These are phyloP conservation scores for Luvunga scandens DNA, from an alignment of 345 rosid genomes.

Conservation along the genomic window DNA sequence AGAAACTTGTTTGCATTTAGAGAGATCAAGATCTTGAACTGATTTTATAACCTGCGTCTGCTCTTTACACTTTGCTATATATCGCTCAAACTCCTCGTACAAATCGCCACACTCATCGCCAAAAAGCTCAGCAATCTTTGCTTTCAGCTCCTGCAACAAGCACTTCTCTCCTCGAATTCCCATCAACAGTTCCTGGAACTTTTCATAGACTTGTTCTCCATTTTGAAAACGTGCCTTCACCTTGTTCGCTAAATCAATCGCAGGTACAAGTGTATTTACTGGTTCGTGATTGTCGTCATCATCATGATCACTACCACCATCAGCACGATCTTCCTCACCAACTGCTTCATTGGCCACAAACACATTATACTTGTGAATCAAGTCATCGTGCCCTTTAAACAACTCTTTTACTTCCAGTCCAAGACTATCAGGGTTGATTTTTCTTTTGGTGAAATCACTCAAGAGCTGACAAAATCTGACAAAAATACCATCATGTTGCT, in stretches of 20 bases:
- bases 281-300: not conserved
- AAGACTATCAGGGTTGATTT: not conserved
- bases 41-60: conserved; percentile 1
- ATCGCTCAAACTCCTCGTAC: not conserved
- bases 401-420: not conserved
- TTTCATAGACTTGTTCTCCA: not conserved
- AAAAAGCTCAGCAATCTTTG: not conserved
- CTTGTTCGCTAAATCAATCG: not conserved
- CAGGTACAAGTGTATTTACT: not conserved
- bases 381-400: not conserved
- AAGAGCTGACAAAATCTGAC: not conserved
- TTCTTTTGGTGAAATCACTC: not conserved
- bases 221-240: conserved; percentile 4
- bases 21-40: conserved; percentile 9
- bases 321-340: not conserved
- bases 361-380: not conserved
- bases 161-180: not conserved
- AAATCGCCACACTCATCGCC: not conserved
- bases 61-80: not conserved
- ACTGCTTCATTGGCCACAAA: not conserved
- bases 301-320: not conserved
- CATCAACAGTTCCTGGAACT: not conserved
- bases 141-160: not conserved
- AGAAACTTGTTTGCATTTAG: conserved; percentile 2
- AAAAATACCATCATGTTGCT: not conserved